These are phyloP conservation scores for Nepenthes mirabilis DNA, from an alignment of 148 eudicot species.

Conservation along the genomic window DNA sequence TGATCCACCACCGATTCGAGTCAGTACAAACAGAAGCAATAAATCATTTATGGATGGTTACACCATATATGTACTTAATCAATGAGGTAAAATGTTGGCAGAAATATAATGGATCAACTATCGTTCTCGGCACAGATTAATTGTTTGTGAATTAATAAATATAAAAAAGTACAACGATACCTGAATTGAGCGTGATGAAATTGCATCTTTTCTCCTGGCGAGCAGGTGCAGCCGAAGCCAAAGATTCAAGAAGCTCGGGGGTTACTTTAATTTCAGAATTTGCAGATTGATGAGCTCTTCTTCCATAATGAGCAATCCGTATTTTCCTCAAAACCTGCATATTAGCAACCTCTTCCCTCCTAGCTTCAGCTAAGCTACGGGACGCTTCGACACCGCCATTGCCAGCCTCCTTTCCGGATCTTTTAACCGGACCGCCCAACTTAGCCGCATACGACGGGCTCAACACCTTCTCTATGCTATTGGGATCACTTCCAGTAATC, in stretches of 20 bases:
- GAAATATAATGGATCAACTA: too few species aligned
- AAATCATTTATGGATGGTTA: too few species aligned
- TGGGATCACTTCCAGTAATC: not conserved
- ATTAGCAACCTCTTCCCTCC: conserved; percentile 45
- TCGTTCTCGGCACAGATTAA: too few species aligned
- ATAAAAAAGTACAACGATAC: conserved; percentile 9
- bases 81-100: too few species aligned
- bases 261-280: conserved; percentile 12
- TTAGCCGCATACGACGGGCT: not conserved
- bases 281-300: conserved; percentile 23
- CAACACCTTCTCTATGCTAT: not conserved
- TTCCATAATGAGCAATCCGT: conserved; percentile 65
- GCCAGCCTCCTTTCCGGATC: conserved; percentile 2
- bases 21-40: not conserved
- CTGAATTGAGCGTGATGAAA: conserved; percentile 59
- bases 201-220: conserved; percentile 39
- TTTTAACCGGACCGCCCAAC: not conserved
- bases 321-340: conserved; percentile 50
- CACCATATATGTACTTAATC: too few species aligned
- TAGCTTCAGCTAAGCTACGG: conserved; percentile 49
- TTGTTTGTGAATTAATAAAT: too few species aligned
- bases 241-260: conserved; percentile 12
- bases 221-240: not conserved
- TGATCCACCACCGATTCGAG: too few species aligned
- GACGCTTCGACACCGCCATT: conserved; percentile 27